These are phyloP conservation scores for Xerocomus spinulosus DNA, from an alignment of 768 basidiomycete genomes.

Conservation along the genomic window DNA sequence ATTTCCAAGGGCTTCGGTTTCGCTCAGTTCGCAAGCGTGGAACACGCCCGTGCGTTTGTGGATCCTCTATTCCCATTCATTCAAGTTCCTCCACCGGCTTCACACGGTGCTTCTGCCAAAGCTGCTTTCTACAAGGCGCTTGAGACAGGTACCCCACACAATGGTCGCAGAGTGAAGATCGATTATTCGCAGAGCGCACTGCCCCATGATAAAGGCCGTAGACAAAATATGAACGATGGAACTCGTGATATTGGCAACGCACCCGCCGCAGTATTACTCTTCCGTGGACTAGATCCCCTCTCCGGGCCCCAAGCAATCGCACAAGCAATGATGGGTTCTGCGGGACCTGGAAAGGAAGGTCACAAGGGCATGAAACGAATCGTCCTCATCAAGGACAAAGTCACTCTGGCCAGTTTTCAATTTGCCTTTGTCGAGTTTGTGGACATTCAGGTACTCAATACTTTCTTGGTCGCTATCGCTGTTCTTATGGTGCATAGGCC, in stretches of 20 bases:
- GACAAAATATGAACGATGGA: slow-evolving; percentile 81
- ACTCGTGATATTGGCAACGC: slow-evolving; percentile 92
- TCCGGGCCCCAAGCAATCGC: slow-evolving; percentile 87
- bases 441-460: slow-evolving; percentile 61
- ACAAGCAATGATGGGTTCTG: slow-evolving; percentile 76
- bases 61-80: slow-evolving; percentile 88
- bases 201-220: slow-evolving; percentile 62
- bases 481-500: slow-evolving; percentile 45
- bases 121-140: slow-evolving; percentile 69
- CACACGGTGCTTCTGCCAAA: slow-evolving; percentile 76
- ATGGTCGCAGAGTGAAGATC: slow-evolving; percentile 87
- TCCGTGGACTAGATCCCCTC: slow-evolving; percentile 85
- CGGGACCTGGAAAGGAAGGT: slow-evolving; percentile 72
- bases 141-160: slow-evolving; percentile 64
- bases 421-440: slow-evolving; percentile 93
- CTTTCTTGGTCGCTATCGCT: neutral
- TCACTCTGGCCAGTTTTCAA: slow-evolving; percentile 84
- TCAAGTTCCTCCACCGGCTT: slow-evolving; percentile 86
- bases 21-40: slow-evolving; percentile 83
- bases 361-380: slow-evolving; percentile 86
- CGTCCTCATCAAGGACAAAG: slow-evolving; percentile 83
- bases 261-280: slow-evolving; percentile 76
- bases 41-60: slow-evolving; percentile 88
- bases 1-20: slow-evolving; percentile 95
- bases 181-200: slow-evolving; percentile 89